Conservation (phyloP, 108 stramenopile genomes). For the Conticribra weissflogii region DNA sequence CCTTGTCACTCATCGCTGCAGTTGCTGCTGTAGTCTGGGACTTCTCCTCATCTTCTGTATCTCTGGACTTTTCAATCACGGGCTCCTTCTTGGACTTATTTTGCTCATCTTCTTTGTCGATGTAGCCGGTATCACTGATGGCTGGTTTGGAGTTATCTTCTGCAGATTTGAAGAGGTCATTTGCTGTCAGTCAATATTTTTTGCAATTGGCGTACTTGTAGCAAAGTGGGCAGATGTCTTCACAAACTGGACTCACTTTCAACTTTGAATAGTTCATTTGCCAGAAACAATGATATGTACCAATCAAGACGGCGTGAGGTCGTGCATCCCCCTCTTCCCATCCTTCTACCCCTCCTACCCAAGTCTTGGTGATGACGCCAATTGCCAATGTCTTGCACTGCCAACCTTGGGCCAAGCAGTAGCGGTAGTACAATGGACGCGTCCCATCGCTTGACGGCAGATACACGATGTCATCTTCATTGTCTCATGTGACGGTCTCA, state of each 20-base stretch:
- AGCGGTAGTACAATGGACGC: background rate
- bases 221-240: background rate
- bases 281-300: background rate
- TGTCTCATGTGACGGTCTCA: background rate
- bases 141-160: background rate
- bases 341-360: background rate
- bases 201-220: background rate
- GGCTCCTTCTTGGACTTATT: no score
- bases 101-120: background rate
- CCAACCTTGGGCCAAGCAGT: background rate
- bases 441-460: background rate
- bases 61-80: no score
- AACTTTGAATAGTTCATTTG: background rate
- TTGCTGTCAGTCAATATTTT: background rate
- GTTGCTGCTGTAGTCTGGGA: no score
- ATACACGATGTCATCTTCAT: conserved; percentile 4
- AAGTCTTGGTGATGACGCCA: background rate
- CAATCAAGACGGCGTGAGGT: background rate
- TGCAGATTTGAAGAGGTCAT: background rate
- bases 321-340: no score
- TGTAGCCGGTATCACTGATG: background rate
- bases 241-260: background rate
- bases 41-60: no score
- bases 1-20: no score
- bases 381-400: background rate